Evolutionary conservation across 116 monocot species (phyloP).

Genomic region (Dioscorea cayenensis): DNA sequence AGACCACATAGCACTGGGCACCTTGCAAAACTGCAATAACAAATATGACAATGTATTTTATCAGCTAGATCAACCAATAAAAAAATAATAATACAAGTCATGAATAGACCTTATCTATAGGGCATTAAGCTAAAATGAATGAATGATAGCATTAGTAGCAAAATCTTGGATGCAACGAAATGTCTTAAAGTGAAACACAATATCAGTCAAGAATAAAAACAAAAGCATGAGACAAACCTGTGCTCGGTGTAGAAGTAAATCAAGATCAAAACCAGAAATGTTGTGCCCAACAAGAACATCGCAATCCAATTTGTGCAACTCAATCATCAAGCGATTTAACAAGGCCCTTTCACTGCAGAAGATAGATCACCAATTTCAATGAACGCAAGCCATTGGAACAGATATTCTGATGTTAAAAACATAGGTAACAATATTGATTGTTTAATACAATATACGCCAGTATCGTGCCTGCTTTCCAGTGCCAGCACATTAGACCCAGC

Average conservation of each 20-base stretch:
- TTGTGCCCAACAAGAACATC: constrained; percentile 97
- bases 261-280: constrained; percentile 97
- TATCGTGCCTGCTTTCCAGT: constrained; percentile 63
- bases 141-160: too few relatives aligned
- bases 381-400: background rate
- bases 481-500: constrained; percentile 51
- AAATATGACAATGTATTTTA: background rate
- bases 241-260: constrained; percentile 90
- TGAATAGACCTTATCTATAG: too few relatives aligned
- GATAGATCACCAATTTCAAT: constrained; percentile 2
- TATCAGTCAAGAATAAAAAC: background rate
- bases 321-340: constrained; percentile 91
- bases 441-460: background rate
- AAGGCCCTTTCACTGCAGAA: constrained; percentile 80
- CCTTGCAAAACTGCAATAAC: constrained; percentile 69
- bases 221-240: constrained; percentile 55
- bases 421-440: background rate
- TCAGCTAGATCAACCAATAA: background rate
- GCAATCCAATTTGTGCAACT: constrained; percentile 84
- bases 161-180: too few relatives aligned
- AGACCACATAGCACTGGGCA: constrained; percentile 88
- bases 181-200: too few relatives aligned
- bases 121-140: too few relatives aligned
- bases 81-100: too few relatives aligned
- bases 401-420: background rate